phyloP scores from a whole-genome alignment of 2,329 filamentous ascomycete species.

The Emmonsiellopsis sp. region DNA sequence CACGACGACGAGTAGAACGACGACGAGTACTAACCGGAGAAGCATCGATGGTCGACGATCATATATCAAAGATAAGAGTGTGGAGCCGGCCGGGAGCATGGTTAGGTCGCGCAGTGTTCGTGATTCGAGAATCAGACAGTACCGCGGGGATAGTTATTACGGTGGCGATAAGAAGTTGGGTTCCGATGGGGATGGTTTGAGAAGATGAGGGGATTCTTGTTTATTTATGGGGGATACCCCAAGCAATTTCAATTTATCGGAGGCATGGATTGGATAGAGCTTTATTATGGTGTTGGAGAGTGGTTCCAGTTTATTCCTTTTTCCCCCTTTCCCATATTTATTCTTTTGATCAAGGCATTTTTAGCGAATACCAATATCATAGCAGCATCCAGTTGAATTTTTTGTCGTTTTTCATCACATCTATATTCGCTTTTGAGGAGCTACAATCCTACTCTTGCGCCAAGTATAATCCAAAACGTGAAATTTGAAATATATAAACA shows the following conservation, averaged over 20 bases:
- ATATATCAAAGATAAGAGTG: background rate
- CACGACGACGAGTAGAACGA: background rate
- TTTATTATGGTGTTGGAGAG: background rate
- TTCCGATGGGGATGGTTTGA: background rate
- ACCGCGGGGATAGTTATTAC: background rate
- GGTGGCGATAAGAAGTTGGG: background rate
- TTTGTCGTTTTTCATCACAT: no score
- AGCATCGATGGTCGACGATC: slow-evolving; percentile 1
- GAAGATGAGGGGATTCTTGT: background rate
- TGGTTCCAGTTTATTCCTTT: background rate
- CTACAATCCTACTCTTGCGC: no score
- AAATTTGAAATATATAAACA: no score
- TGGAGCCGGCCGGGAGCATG: background rate
- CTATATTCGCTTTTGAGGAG: no score
- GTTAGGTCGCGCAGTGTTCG: background rate
- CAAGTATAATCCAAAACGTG: no score
- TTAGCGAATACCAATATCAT: no score
- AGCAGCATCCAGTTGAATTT: no score
- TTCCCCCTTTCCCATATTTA: background rate
- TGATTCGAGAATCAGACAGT: background rate
- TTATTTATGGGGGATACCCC: no score
- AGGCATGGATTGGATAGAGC: background rate
- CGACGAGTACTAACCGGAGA: background rate
- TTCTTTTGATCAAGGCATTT: no score
- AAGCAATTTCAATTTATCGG: background rate